phyloP scores from a whole-genome alignment of 1,284 basidiomycete species.

The Ustilago trichophora region DNA sequence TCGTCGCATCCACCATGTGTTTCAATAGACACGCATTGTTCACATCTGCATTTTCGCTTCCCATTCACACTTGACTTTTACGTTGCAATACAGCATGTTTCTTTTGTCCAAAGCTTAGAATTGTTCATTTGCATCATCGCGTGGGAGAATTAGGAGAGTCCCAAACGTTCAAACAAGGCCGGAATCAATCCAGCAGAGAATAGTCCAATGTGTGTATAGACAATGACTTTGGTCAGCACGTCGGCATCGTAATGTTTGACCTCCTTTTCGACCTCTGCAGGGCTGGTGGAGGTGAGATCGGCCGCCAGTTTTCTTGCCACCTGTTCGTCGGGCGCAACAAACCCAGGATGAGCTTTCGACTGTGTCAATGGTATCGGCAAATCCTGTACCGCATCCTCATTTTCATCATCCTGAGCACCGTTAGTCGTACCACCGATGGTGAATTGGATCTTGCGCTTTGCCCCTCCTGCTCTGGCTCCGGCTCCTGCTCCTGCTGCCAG shows the following conservation, averaged over 20 bases:
- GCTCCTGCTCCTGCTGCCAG: background rate
- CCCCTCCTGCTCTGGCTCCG: too few relatives aligned
- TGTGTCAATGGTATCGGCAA: slow-evolving; percentile 35
- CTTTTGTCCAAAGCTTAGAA: background rate
- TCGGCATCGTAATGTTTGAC: slow-evolving; percentile 84
- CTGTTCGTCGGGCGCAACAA: slow-evolving; percentile 33
- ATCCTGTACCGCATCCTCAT: background rate
- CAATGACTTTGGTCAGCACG: slow-evolving; percentile 85
- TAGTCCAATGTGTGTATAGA: slow-evolving; percentile 84
- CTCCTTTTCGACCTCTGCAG: slow-evolving; percentile 47
- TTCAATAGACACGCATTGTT: too few relatives aligned
- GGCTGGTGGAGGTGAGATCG: slow-evolving; percentile 7
- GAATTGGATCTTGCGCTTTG: slow-evolving; percentile 33
- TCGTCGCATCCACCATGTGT: too few relatives aligned
- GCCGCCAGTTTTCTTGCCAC: slow-evolving; percentile 17
- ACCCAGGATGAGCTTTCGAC: slow-evolving; percentile 24
- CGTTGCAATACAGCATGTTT: too few relatives aligned
- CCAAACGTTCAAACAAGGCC: slow-evolving; percentile 41
- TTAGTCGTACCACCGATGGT: slow-evolving; percentile 29
- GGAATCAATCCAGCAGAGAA: slow-evolving; percentile 66
- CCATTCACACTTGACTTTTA: too few relatives aligned
- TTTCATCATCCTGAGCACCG: slow-evolving; percentile 5
- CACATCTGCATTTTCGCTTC: too few relatives aligned
- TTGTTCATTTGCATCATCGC: too few relatives aligned
- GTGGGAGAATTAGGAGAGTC: slow-evolving; percentile 14